A percentile compares a stretch with the other conserved stretches of the same genome.
Conservation (phyloP, 1,284 basidiomycete species). For the Apiotrichum gracile region DNA sequence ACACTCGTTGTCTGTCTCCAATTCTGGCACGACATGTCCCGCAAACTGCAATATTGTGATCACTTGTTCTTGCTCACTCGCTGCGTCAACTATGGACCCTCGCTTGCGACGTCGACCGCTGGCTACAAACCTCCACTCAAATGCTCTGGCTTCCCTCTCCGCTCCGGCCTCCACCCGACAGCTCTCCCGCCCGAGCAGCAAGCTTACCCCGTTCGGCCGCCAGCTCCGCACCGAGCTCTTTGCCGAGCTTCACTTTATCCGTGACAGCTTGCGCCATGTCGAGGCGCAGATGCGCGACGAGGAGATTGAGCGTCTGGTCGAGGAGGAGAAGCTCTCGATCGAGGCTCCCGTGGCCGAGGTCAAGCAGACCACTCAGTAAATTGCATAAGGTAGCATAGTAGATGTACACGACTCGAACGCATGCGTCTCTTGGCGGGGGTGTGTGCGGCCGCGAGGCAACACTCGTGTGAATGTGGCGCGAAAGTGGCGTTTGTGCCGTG, state of each 20-base stretch:
- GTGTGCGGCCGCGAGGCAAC: too few species aligned
- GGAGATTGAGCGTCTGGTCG: background rate
- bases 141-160: background rate
- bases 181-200: constrained; percentile 36
- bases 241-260: constrained; percentile 26
- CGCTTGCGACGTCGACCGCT: background rate
- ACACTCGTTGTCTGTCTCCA: too few species aligned
- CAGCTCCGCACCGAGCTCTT: constrained; percentile 41
- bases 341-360: background rate
- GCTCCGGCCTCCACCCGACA: constrained; percentile 4
- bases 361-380: background rate
- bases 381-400: background rate
- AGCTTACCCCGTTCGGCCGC: constrained; percentile 39
- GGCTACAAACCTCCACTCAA: too few species aligned
- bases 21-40: background rate
- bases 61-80: too few species aligned
- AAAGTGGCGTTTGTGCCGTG: too few species aligned
- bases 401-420: constrained; percentile 1
- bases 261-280: background rate
- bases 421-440: too few species aligned
- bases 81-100: too few species aligned
- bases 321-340: background rate
- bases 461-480: too few species aligned
- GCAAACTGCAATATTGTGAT: too few species aligned
- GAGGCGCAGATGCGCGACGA: background rate